Evolutionary conservation across 176 grass and related monocot genomes (phyloP), one percentile per base, ranked within the genome.

Genomic region (Metroxylon sagu): DNA sequence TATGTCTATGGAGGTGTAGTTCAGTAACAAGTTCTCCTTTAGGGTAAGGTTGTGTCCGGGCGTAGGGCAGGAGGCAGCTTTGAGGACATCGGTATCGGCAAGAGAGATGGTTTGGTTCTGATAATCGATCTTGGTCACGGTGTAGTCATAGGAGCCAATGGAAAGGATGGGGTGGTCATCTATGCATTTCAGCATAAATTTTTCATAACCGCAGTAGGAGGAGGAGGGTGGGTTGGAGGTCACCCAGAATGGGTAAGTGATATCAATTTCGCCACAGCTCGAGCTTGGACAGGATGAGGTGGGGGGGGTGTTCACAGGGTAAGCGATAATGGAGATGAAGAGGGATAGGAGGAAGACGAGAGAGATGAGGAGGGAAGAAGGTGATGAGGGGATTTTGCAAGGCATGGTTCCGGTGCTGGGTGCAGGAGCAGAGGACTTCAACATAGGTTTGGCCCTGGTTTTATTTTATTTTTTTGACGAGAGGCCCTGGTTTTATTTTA

Each of bases 221-320:
- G 5, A 0, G 26, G 14, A 5, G 2, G 8, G 4, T 15, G 0
- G 1, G 15, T 28, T 54, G 12, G 10, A 3, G 15, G 15, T 0
- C 1, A 19, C 14, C 68, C 55, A 70, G 55, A 70, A 70, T 4
- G 68, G 68, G 15, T 59, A 70, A 39, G 55, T 17, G 31, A 70
- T 70, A 55, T 6, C n/a, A 1, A 55, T 1, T 2, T 2, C 0
- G 6, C 68, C 68, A 16, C 68, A 70, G 6, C 0, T 6, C 7
- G 39, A 60, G 21, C 1, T n/a, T 14, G 55, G 8, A 55, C 68
- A 70, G 17, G 0, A 55, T 39, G 35, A 39, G 7, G 35, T 39
- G 35, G 7, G 35, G 35, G 35, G 35, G 1, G 2, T 39, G 6
- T 39, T 39, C 35, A 2, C 35, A 39, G 35, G 35, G 7, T 1